A percentile compares a stretch with the other conserved stretches of the same genome.
Conservation (phyloP, 2,329 filamentous ascomycete species). For the Rhynchosporium graminicola region DNA sequence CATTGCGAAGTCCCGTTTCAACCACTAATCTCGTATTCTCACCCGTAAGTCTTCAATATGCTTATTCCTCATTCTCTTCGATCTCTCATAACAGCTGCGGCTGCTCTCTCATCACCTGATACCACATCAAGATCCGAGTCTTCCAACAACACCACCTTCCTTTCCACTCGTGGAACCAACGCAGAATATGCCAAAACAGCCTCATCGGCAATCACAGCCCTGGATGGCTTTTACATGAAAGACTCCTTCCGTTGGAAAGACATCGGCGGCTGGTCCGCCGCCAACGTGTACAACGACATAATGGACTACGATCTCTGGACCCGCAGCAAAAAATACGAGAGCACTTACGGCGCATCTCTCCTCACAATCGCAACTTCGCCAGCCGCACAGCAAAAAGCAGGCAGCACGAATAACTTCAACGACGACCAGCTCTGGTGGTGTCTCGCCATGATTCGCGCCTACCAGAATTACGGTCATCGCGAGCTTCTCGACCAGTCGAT, state of each 20-base stretch:
- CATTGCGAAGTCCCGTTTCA: too few relatives aligned
- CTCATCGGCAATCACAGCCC: slow-evolving; percentile 16
- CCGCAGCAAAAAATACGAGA: slow-evolving; percentile 8
- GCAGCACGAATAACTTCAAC: slow-evolving; percentile 22
- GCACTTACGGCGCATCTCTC: slow-evolving; percentile 13
- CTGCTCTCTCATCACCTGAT: background rate
- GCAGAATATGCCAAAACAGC: slow-evolving; percentile 4
- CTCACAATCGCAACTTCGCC: slow-evolving; percentile 12
- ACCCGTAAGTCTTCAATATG: background rate
- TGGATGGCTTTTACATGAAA: slow-evolving; percentile 15
- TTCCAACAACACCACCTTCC: background rate
- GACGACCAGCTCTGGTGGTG: slow-evolving; percentile 29
- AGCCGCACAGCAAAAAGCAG: slow-evolving; percentile 9
- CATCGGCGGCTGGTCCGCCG: slow-evolving; percentile 23
- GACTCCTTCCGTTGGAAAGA: slow-evolving; percentile 16
- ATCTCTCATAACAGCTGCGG: slow-evolving; percentile 8
- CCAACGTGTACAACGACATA: slow-evolving; percentile 28
- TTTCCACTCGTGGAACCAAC: slow-evolving; percentile 4
- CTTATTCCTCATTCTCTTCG: slow-evolving; percentile 12
- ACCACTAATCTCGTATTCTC: too few relatives aligned
- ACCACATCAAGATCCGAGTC: background rate
- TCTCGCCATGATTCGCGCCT: slow-evolving; percentile 24
- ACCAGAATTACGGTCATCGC: slow-evolving; percentile 19
- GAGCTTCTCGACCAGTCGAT: slow-evolving; percentile 16
- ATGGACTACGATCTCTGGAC: slow-evolving; percentile 20